A percentile compares a stretch with the other conserved stretches of the same genome.
phyloP scores from a whole-genome alignment of 495 filamentous ascomycete species.

The Xanthoparmelia taractica region DNA sequence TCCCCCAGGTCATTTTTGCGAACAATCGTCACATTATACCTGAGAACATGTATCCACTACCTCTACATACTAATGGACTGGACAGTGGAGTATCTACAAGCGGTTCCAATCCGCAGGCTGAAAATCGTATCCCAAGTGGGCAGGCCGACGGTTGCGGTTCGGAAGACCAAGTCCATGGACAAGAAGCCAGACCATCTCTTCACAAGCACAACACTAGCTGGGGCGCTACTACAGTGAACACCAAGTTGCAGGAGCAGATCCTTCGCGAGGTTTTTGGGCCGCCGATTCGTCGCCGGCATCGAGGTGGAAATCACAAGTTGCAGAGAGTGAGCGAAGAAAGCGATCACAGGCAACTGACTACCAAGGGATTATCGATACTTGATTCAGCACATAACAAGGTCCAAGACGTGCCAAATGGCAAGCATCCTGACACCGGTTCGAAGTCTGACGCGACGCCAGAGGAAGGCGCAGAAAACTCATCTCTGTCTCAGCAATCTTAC shows the following conservation, averaged over 20 bases:
- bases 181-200: conserved; percentile 29
- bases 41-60: conserved; percentile 56
- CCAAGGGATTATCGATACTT: neutral
- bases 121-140: neutral
- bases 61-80: neutral
- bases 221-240: conserved; percentile 94
- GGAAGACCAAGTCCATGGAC: neutral
- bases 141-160: neutral
- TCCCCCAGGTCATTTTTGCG: conserved; percentile 89
- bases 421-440: neutral
- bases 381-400: neutral
- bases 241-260: conserved; percentile 79
- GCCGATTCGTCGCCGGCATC: conserved; percentile 58
- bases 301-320: conserved; percentile 52
- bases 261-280: conserved; percentile 90
- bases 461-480: neutral
- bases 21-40: conserved; percentile 96
- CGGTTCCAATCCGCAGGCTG: neutral
- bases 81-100: neutral
- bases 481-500: neutral
- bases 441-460: neutral
- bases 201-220: conserved; percentile 57
- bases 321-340: conserved; percentile 29
- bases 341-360: conserved; percentile 8
- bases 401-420: neutral